These are phyloP conservation scores for Amaranthus palmeri DNA, from an alignment of 148 eudicot species.

Conservation along the genomic window DNA sequence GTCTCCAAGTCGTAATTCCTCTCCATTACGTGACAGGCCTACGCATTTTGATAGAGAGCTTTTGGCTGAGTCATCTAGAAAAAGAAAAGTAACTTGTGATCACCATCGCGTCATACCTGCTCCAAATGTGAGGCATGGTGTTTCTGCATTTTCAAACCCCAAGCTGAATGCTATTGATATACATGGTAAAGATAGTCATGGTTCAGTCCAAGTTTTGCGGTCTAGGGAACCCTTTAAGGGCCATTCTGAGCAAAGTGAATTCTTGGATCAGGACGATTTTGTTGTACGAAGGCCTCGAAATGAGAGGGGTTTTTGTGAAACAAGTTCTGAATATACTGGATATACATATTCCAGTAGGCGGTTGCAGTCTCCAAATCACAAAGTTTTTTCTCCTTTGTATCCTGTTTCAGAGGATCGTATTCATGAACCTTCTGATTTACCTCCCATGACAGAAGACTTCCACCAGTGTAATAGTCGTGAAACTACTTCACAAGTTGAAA, in stretches of 20 bases:
- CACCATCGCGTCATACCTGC: constrained; percentile 12
- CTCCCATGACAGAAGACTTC: constrained; percentile 13
- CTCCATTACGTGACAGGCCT: not conserved
- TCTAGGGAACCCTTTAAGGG: constrained; percentile 26
- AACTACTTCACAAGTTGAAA: not conserved
- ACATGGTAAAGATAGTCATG: constrained; percentile 24
- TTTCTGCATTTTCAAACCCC: constrained; percentile 22
- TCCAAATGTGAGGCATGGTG: constrained; percentile 20
- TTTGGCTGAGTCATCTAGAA: constrained; percentile 29
- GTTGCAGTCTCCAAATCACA: constrained; percentile 25
- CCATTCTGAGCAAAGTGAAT: constrained; percentile 25
- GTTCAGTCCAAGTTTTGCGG: constrained; percentile 12
- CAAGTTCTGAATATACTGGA: constrained; percentile 13
- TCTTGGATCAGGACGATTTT: constrained; percentile 24
- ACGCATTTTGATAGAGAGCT: constrained; percentile 15
- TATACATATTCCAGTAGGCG: constrained; percentile 30
- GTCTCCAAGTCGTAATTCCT: too few species aligned
- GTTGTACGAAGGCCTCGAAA: constrained; percentile 18
- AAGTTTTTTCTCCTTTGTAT: constrained; percentile 17
- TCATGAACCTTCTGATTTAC: constrained; percentile 8
- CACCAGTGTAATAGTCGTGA: not conserved
- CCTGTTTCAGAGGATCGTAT: constrained; percentile 17
- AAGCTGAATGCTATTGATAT: constrained; percentile 13
- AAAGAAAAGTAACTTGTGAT: constrained; percentile 30
- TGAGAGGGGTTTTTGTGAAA: constrained; percentile 25